These are phyloP conservation scores for Isoetes taiwanensis DNA, from an alignment of 75 land plant species.

Conservation along the genomic window DNA sequence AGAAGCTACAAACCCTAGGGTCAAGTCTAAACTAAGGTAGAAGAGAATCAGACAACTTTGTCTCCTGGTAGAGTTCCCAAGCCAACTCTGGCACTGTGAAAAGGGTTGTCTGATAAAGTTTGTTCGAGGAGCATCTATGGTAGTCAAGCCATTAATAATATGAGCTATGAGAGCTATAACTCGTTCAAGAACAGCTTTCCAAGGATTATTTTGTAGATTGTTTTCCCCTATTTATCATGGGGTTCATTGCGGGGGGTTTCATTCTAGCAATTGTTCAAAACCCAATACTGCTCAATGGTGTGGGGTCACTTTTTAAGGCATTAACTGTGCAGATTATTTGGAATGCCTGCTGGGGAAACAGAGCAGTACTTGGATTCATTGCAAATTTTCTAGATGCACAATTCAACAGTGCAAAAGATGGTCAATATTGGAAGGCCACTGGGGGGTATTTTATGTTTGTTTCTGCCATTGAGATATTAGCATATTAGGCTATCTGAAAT, in stretches of 20 bases:
- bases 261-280: conserved; percentile 1
- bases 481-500: too few relatives aligned
- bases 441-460: too few relatives aligned
- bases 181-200: background rate
- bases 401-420: background rate
- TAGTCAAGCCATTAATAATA: conserved; percentile 2
- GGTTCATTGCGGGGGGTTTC: conserved; percentile 1
- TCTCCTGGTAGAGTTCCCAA: too few relatives aligned
- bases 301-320: background rate
- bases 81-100: too few relatives aligned
- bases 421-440: background rate
- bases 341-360: background rate
- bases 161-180: background rate
- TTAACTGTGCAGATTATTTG: background rate
- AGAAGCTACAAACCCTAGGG: too few relatives aligned
- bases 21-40: too few relatives aligned
- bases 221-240: conserved; percentile 7
- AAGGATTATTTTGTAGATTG: background rate
- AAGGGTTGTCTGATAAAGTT: too few relatives aligned
- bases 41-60: too few relatives aligned
- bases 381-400: background rate
- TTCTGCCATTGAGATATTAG: too few relatives aligned
- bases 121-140: too few relatives aligned
- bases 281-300: background rate
- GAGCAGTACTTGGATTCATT: background rate